These are phyloP conservation scores for Cytospora paraplurivora DNA, from an alignment of 2,329 filamentous ascomycete species.

Conservation along the genomic window DNA sequence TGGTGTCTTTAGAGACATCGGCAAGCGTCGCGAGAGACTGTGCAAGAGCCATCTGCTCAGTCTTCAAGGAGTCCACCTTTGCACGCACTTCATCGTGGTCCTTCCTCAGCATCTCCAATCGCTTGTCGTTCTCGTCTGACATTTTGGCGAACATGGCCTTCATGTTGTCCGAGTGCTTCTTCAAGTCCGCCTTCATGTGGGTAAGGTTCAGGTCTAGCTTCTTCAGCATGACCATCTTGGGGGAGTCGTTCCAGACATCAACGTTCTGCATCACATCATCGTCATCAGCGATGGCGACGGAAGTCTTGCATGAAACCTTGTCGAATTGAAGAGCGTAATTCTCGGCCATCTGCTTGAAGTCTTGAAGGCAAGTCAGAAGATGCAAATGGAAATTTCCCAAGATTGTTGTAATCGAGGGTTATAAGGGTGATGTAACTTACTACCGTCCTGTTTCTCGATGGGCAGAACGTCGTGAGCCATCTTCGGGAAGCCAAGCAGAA, in stretches of 20 bases:
- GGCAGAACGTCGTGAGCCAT: background rate
- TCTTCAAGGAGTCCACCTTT: too few relatives aligned
- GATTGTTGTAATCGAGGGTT: background rate
- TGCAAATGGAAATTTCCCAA: background rate
- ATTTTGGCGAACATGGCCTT: rapidly evolving
- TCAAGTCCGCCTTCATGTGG: background rate
- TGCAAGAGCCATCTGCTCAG: too few relatives aligned
- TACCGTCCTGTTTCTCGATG: background rate
- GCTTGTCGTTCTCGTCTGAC: too few relatives aligned
- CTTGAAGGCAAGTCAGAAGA: background rate
- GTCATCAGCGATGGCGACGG: background rate
- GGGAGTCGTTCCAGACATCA: background rate
- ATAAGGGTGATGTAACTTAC: background rate
- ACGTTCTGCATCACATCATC: background rate
- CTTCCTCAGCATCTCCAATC: too few relatives aligned
- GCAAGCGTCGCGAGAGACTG: too few relatives aligned
- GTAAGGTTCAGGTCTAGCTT: background rate
- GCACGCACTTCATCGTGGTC: too few relatives aligned
- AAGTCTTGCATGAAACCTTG: background rate
- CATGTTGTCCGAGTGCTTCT: background rate
- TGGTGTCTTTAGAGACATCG: too few relatives aligned
- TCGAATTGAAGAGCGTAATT: background rate
- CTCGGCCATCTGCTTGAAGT: background rate
- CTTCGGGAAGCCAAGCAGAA: background rate
- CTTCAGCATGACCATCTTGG: background rate